These are phyloP conservation scores for Cladosporium sp. DNA, from an alignment of 2,329 filamentous ascomycete species.

Conservation along the genomic window DNA sequence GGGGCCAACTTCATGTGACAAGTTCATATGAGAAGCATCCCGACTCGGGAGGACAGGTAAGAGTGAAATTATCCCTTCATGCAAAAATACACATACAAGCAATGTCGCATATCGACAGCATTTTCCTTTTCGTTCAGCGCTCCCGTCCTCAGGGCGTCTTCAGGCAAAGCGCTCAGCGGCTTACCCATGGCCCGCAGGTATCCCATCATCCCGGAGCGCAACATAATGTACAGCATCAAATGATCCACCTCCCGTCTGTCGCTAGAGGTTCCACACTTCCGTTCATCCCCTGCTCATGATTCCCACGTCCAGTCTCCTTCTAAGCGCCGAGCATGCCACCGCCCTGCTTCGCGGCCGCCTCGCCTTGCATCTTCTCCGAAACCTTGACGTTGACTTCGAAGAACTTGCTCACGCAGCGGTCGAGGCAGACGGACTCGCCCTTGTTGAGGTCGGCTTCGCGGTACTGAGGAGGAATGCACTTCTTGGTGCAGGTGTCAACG, in stretches of 20 bases:
- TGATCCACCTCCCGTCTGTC: slow-evolving; percentile 15
- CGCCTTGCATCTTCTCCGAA: slow-evolving; percentile 91
- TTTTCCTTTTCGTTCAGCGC: not conserved
- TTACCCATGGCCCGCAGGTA: not conserved
- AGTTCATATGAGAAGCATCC: not conserved
- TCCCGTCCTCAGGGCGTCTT: not conserved
- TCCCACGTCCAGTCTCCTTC: slow-evolving; percentile 5
- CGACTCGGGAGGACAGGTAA: not conserved
- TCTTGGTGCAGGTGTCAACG: slow-evolving; percentile 84
- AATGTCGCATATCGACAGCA: slow-evolving; percentile 1
- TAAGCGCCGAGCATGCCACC: slow-evolving; percentile 43
- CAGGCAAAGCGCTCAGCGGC: slow-evolving; percentile 1
- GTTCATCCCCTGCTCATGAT: not conserved
- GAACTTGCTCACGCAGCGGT: slow-evolving; percentile 97
- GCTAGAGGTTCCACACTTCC: slow-evolving; percentile 1
- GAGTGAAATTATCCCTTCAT: slow-evolving; percentile 8
- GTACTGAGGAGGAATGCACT: slow-evolving; percentile 91
- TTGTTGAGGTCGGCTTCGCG: slow-evolving; percentile 97
- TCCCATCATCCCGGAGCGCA: slow-evolving; percentile 15
- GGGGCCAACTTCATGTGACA: not conserved
- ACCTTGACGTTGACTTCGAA: slow-evolving; percentile 99
- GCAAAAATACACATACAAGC: slow-evolving; percentile 19
- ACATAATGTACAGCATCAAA: slow-evolving; percentile 24
- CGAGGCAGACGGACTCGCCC: slow-evolving; percentile 96
- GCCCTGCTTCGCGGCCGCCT: slow-evolving; percentile 69